Conservation (phyloP, 2,329 filamentous ascomycete genomes). For the Aureobasidium leucospermi region DNA sequence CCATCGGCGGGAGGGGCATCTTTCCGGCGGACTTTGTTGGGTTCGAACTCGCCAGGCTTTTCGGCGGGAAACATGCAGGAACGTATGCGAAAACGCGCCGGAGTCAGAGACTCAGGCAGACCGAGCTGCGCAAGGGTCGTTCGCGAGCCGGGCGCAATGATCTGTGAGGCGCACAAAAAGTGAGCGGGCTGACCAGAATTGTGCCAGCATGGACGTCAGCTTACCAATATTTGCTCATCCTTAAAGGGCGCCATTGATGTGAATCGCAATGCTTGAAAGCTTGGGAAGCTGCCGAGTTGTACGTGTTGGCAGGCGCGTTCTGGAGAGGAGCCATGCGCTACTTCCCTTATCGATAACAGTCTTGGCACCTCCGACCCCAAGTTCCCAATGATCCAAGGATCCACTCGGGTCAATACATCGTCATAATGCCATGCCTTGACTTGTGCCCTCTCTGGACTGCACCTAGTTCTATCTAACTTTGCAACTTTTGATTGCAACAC, state of each 20-base stretch:
- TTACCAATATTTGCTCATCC: slow-evolving; percentile 39
- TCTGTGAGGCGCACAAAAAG: slow-evolving; percentile 25
- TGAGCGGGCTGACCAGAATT: not conserved
- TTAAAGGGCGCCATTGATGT: slow-evolving; percentile 36
- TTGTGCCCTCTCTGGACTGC: not conserved
- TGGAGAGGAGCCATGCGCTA: not conserved
- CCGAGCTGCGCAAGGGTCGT: slow-evolving; percentile 88
- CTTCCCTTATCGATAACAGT: not conserved
- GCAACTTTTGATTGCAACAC: not conserved
- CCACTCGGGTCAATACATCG: no score
- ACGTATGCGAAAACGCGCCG: slow-evolving; percentile 74
- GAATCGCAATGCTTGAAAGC: not conserved
- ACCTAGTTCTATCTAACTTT: not conserved
- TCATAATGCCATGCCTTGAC: no score
- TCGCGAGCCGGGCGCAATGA: slow-evolving; percentile 78
- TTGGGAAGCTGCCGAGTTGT: not conserved
- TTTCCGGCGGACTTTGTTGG: slow-evolving; percentile 63
- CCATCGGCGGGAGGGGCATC: slow-evolving; percentile 27
- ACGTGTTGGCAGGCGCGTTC: slow-evolving; percentile 9
- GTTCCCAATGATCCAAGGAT: not conserved
- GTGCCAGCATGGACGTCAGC: not conserved
- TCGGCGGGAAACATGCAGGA: slow-evolving; percentile 86
- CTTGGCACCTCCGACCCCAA: not conserved
- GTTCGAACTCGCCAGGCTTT: slow-evolving; percentile 72
- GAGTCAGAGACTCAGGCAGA: slow-evolving; percentile 82